Conservation (phyloP, 1,284 basidiomycete genomes). For the Trichosporon faecale region DNA sequence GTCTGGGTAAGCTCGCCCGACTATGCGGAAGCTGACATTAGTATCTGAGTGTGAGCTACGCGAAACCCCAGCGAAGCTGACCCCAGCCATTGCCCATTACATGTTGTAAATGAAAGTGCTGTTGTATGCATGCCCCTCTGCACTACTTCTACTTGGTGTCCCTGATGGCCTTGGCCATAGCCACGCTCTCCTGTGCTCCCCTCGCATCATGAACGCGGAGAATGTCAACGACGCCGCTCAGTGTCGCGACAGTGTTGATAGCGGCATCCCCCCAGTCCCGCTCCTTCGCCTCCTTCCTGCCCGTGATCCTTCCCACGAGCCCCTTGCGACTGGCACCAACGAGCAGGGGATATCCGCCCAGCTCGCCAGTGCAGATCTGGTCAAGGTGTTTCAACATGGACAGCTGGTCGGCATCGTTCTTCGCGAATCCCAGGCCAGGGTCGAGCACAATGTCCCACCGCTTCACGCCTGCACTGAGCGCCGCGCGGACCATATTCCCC, state of each 20-base stretch:
- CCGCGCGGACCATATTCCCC: constrained; percentile 63
- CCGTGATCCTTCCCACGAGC: constrained; percentile 66
- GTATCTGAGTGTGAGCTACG: background rate
- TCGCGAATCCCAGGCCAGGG: constrained; percentile 94
- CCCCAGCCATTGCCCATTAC: background rate
- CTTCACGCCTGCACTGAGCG: constrained; percentile 74
- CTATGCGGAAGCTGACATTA: background rate
- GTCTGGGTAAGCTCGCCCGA: background rate
- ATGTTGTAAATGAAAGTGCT: background rate
- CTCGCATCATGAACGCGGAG: constrained; percentile 81
- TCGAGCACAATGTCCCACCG: constrained; percentile 90
- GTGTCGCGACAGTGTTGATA: constrained; percentile 70
- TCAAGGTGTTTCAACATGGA: constrained; percentile 62
- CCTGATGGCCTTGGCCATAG: constrained; percentile 57
- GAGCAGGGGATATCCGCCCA: constrained; percentile 61
- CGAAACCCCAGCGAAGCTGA: background rate
- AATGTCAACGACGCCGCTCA: constrained; percentile 65
- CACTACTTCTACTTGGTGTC: constrained; percentile 25
- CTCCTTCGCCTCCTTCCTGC: constrained; percentile 57
- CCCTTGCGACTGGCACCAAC: constrained; percentile 80
- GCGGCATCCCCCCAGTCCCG: constrained; percentile 78
- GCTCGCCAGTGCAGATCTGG: constrained; percentile 53
- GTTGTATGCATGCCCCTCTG: constrained; percentile 7
- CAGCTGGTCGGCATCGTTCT: constrained; percentile 73
- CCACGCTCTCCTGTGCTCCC: constrained; percentile 64